phyloP scores from a whole-genome alignment of 2,329 filamentous ascomycete genomes.

The Aureobasidium sp. region DNA sequence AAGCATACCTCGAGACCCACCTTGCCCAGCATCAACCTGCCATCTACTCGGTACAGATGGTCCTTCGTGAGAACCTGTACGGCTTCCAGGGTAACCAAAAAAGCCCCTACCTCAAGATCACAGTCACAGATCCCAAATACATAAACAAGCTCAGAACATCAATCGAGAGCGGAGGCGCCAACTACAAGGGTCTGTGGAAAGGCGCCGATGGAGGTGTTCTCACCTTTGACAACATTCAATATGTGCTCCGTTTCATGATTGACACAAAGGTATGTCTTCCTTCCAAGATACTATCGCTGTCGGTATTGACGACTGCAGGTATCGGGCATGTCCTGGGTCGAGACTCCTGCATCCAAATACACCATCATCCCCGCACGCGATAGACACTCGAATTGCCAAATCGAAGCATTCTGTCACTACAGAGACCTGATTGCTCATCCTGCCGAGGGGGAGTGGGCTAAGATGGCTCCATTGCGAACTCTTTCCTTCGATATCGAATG shows the following conservation, averaged over 20 bases:
- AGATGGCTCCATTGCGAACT: conserved; percentile 89
- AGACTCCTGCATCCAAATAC: conserved; percentile 69
- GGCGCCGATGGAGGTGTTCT: conserved; percentile 62
- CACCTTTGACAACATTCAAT: conserved; percentile 95
- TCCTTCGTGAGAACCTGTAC: conserved; percentile 83
- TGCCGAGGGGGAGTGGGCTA: conserved; percentile 90
- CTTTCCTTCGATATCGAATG: conserved; percentile 99
- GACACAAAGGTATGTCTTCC: conserved; percentile 64
- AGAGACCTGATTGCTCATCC: conserved; percentile 77
- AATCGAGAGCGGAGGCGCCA: conserved; percentile 69
- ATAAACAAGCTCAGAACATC: conserved; percentile 68
- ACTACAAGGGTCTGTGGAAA: conserved; percentile 89
- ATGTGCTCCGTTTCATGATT: conserved; percentile 94
- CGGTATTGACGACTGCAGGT: conserved; percentile 46
- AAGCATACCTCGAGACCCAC: conserved; percentile 70
- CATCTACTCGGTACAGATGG: conserved; percentile 74
- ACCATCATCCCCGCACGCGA: conserved; percentile 58
- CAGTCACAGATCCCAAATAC: conserved; percentile 79
- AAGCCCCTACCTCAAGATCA: conserved; percentile 88
- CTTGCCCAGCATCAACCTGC: conserved; percentile 65
- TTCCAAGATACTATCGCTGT: background rate
- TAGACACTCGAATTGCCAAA: conserved; percentile 88
- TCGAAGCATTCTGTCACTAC: conserved; percentile 83
- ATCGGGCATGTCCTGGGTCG: conserved; percentile 95
- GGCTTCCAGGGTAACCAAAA: conserved; percentile 91